Conservation (phyloP, 805 yeast genomes). For the Candida quercuum region DNA sequence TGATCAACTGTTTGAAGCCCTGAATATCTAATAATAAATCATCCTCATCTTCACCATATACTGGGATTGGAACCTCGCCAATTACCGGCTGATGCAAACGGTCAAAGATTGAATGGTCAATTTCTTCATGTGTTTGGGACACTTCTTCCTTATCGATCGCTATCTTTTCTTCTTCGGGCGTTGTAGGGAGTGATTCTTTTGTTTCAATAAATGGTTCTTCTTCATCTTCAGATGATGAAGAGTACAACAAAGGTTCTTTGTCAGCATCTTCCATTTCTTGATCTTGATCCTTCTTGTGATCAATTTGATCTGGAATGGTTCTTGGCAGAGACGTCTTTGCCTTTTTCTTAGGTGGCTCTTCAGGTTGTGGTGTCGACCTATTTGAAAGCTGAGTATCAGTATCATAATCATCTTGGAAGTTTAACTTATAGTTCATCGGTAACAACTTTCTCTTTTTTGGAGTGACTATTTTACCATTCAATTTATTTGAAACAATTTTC, state of each 20-base stretch:
- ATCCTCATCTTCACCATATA: constrained; percentile 36
- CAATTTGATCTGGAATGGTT: neutral
- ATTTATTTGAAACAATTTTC: constrained; percentile 16
- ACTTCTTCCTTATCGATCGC: constrained; percentile 12
- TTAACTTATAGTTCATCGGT: constrained; percentile 13
- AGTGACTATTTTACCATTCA: constrained; percentile 2
- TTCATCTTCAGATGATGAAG: constrained; percentile 26
- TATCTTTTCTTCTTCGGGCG: constrained; percentile 26
- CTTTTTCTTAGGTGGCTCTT: constrained; percentile 14
- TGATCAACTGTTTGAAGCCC: constrained; percentile 47
- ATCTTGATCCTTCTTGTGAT: neutral
- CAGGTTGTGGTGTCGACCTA: constrained; percentile 9
- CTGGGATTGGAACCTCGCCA: constrained; percentile 47
- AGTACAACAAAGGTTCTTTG: constrained; percentile 13
- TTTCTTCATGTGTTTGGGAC: constrained; percentile 12
- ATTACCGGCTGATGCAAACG: constrained; percentile 43
- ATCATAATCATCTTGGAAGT: constrained; percentile 15
- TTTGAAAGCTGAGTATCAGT: constrained; percentile 7
- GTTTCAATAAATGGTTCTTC: constrained; percentile 13
- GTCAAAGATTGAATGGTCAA: constrained; percentile 24
- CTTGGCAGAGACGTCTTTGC: constrained; percentile 1
- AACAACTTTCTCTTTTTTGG: constrained; percentile 17
- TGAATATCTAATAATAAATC: constrained; percentile 35
- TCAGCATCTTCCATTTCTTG: neutral
- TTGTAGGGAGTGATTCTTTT: constrained; percentile 23